phyloP scores from a whole-genome alignment of 176 grass and related monocot genomes.

The Triticum timopheevii region DNA sequence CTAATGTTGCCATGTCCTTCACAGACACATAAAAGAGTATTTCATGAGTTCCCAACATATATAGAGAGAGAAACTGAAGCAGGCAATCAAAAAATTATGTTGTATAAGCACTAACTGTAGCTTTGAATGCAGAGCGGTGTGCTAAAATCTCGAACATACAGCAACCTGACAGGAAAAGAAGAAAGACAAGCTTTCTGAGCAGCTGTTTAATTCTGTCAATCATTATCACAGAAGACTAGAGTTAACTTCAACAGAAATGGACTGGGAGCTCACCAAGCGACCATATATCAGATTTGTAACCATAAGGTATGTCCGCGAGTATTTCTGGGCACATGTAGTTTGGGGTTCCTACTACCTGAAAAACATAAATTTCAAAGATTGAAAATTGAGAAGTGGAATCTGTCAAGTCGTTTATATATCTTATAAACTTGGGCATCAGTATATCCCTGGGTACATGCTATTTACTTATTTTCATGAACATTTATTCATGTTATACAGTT shows the following conservation, averaged over 20 bases:
- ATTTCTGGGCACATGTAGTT: conserved; percentile 95
- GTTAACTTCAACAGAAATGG: background rate
- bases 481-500: background rate
- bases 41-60: conserved; percentile 12
- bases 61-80: background rate
- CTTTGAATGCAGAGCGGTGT: conserved; percentile 78
- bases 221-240: background rate
- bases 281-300: conserved; percentile 89
- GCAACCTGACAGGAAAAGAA: conserved; percentile 58
- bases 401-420: background rate
- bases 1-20: conserved; percentile 78
- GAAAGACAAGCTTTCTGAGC: background rate
- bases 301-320: conserved; percentile 81
- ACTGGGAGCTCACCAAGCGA: conserved; percentile 57
- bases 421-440: background rate
- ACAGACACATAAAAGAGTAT: conserved; percentile 14
- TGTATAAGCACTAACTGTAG: conserved; percentile 50
- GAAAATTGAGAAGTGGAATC: background rate
- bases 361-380: background rate
- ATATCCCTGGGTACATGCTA: background rate
- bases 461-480: background rate
- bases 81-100: background rate
- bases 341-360: conserved; percentile 82
- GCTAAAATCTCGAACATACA: conserved; percentile 97
- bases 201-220: conserved; percentile 10